A percentile compares a stretch with the other conserved stretches of the same genome.
Evolutionary conservation across 1,139 yeast genomes (phyloP).

Genomic region (Protomyces pachydermus): DNA sequence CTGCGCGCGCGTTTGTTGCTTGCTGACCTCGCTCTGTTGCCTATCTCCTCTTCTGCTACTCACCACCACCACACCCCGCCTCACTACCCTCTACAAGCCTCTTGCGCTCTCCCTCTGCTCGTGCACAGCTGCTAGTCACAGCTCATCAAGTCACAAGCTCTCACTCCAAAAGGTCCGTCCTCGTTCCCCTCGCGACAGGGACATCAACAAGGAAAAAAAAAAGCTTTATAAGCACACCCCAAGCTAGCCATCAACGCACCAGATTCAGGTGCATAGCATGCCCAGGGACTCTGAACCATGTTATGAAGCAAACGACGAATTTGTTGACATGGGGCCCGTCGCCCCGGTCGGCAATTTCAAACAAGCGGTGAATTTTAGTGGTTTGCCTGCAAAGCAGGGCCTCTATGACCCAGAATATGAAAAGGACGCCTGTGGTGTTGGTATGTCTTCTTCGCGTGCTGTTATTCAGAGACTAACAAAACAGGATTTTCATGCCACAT

Average conservation of each 20-base stretch:
- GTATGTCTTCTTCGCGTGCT: conserved; percentile 37
- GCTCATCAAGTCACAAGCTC: too few species aligned
- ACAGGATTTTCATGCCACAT: conserved; percentile 77
- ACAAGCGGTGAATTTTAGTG: conserved; percentile 87
- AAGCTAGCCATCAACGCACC: not conserved
- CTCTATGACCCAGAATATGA: conserved; percentile 90
- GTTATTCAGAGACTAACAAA: not conserved
- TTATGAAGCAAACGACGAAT: not conserved
- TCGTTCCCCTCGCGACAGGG: not conserved
- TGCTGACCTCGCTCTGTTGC: not conserved
- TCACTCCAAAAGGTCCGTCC: not conserved
- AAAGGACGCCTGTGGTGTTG: conserved; percentile 98
- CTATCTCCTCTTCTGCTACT: not conserved
- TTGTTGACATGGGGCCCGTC: conserved; percentile 8
- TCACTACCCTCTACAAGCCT: too few species aligned
- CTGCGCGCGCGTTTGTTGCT: not conserved
- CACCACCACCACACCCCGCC: too few species aligned
- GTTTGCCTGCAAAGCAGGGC: conserved; percentile 81
- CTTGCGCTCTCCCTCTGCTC: too few species aligned
- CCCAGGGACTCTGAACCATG: not conserved
- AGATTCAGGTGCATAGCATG: not conserved
- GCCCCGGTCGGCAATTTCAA: conserved; percentile 55
- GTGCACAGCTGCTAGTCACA: too few species aligned
- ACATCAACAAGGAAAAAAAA: not conserved
- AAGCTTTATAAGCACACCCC: too few species aligned